These are phyloP conservation scores for Grigorovia humatica DNA, from an alignment of 805 yeast genomes.

Conservation along the genomic window DNA sequence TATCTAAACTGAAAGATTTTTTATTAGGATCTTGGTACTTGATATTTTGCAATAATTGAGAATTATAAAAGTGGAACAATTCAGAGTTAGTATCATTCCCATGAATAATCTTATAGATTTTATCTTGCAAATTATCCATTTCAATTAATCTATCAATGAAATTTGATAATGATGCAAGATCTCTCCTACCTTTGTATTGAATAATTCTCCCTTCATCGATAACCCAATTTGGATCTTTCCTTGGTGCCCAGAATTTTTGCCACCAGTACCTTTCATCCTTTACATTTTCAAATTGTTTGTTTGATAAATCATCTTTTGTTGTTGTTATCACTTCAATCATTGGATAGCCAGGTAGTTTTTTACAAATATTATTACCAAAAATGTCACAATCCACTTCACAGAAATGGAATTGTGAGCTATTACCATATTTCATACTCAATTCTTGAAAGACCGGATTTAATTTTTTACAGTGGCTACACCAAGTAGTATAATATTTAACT, in stretches of 20 bases:
- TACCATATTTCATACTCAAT: constrained; percentile 32
- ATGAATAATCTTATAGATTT: constrained; percentile 19
- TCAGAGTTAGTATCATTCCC: constrained; percentile 21
- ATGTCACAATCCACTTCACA: constrained; percentile 27
- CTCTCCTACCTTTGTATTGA: constrained; percentile 46
- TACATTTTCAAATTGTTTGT: background rate
- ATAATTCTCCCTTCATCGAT: constrained; percentile 34
- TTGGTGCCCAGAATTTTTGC: background rate
- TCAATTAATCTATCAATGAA: constrained; percentile 35
- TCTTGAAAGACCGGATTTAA: constrained; percentile 47
- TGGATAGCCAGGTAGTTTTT: constrained; percentile 46
- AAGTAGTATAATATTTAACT: constrained; percentile 44
- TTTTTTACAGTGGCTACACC: constrained; percentile 63
- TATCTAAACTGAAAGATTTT: background rate
- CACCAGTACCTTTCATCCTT: constrained; percentile 2
- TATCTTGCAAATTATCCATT: constrained; percentile 7
- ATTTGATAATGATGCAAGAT: constrained; percentile 36
- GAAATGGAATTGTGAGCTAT: constrained; percentile 14
- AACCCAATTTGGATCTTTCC: constrained; percentile 12
- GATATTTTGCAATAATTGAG: background rate
- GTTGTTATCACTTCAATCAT: constrained; percentile 48
- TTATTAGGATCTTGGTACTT: constrained; percentile 6
- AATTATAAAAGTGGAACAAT: background rate
- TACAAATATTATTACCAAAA: constrained; percentile 25
- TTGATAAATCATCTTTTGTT: constrained; percentile 7